Evolutionary conservation across 108 stramenopile genomes (phyloP).

Genomic region (Seminavis robusta): DNA sequence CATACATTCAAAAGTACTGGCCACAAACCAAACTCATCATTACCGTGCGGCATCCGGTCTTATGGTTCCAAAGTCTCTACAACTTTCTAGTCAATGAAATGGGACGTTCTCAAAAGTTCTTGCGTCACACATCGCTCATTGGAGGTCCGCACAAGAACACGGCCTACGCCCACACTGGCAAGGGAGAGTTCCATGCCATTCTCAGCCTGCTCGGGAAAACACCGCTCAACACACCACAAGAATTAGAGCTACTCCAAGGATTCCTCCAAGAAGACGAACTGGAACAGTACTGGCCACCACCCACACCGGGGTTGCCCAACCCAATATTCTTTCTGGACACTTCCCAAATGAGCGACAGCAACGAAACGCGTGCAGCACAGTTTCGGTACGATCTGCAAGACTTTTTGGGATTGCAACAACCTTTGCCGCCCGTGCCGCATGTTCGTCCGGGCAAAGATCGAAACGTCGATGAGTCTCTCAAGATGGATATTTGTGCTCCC

Average conservation of each 20-base stretch:
- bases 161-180: no score
- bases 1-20: conserved; percentile 15
- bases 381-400: conserved; percentile 22
- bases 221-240: neutral
- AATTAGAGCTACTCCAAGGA: neutral
- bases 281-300: no score
- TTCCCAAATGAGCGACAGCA: conserved; percentile 10
- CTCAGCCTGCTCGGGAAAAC: conserved; percentile 26
- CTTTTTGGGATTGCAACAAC: conserved; percentile 11
- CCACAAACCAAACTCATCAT: conserved; percentile 34
- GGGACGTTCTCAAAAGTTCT: no score
- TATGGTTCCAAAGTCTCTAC: conserved; percentile 41
- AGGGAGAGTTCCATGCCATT: conserved; percentile 2
- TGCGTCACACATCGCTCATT: no score
- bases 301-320: conserved; percentile 14
- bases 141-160: no score
- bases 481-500: conserved; percentile 8
- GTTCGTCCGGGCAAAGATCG: neutral
- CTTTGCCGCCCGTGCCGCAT: neutral
- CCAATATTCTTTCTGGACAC: conserved; percentile 22
- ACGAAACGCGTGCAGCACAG: neutral
- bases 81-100: conserved; percentile 23
- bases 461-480: neutral
- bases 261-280: no score
- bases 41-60: conserved; percentile 39